Evolutionary conservation across 2,329 filamentous ascomycete genomes (phyloP).

Genomic region (Colletotrichum acutatum): DNA sequence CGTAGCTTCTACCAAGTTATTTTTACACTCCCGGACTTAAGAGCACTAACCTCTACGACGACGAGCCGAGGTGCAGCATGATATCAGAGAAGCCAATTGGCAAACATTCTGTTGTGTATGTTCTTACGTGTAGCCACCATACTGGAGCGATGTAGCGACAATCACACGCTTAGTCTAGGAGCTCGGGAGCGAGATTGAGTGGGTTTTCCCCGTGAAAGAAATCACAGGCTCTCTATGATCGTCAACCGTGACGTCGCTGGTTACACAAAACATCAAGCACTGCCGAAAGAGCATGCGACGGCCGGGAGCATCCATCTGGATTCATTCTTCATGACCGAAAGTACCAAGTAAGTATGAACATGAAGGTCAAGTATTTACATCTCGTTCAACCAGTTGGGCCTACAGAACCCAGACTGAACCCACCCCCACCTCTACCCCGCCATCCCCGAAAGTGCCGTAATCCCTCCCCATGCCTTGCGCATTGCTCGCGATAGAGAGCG

Average conservation of each 20-base stretch:
- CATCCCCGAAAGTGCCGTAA: neutral
- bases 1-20: neutral
- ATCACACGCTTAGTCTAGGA: neutral
- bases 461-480: neutral
- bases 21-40: neutral
- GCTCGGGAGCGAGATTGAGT: neutral
- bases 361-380: neutral
- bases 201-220: neutral
- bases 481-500: too few relatives aligned
- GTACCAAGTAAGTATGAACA: neutral
- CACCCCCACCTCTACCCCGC: too few relatives aligned
- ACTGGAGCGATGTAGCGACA: too few relatives aligned
- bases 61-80: neutral
- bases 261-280: neutral
- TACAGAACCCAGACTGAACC: neutral
- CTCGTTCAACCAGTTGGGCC: neutral
- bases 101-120: neutral
- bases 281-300: neutral
- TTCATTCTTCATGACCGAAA: neutral
- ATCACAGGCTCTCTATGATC: neutral
- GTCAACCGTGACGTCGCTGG: neutral
- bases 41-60: neutral
- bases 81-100: neutral
- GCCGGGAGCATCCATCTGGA: neutral
- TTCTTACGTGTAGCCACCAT: too few relatives aligned